Conservation (phyloP, 164 flowering plant genomes). For the Cinnamomum micranthum region DNA sequence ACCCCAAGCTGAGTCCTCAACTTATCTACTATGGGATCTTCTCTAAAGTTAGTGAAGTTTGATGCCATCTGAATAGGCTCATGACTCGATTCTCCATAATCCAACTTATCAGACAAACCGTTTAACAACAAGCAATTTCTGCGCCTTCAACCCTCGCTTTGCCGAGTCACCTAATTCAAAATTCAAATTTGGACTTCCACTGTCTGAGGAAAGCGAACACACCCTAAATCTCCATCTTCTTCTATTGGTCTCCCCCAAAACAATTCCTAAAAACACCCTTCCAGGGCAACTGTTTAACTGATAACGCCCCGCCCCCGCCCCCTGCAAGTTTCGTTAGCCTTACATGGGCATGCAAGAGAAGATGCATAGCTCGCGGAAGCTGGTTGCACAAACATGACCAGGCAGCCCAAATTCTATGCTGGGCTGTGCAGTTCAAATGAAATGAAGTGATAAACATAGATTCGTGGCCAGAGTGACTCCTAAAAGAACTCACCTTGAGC, state of each 20-base stretch:
- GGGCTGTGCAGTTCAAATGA: slow-evolving; percentile 3
- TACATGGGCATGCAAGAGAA: slow-evolving; percentile 13
- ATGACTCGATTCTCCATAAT: slow-evolving; percentile 20
- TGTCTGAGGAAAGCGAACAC: slow-evolving; percentile 15
- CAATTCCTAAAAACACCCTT: slow-evolving; percentile 10
- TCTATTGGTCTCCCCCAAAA: not conserved
- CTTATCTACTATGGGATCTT: slow-evolving; percentile 87
- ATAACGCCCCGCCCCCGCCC: not conserved
- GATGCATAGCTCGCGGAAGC: slow-evolving; percentile 27
- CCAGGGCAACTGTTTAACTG: not conserved
- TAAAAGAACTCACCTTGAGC: not conserved
- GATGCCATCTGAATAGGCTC: slow-evolving; percentile 39
- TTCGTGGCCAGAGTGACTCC: not conserved
- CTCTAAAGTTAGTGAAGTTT: slow-evolving; percentile 50
- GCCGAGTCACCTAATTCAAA: slow-evolving; percentile 28
- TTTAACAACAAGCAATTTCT: slow-evolving; percentile 24
- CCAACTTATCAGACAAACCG: slow-evolving; percentile 49
- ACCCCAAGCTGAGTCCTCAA: slow-evolving; percentile 86
- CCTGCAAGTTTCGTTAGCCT: not conserved
- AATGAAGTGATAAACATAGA: not conserved
- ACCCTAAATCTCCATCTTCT: slow-evolving; percentile 16
- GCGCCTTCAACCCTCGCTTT: slow-evolving; percentile 27
- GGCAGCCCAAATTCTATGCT: not conserved
- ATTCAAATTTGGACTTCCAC: slow-evolving; percentile 21
- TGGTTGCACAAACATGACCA: slow-evolving; percentile 35